A percentile compares a stretch with the other conserved stretches of the same genome.
These are phyloP conservation scores for Pyronema omphalodes DNA, from an alignment of 495 filamentous ascomycete species.

Conservation along the genomic window DNA sequence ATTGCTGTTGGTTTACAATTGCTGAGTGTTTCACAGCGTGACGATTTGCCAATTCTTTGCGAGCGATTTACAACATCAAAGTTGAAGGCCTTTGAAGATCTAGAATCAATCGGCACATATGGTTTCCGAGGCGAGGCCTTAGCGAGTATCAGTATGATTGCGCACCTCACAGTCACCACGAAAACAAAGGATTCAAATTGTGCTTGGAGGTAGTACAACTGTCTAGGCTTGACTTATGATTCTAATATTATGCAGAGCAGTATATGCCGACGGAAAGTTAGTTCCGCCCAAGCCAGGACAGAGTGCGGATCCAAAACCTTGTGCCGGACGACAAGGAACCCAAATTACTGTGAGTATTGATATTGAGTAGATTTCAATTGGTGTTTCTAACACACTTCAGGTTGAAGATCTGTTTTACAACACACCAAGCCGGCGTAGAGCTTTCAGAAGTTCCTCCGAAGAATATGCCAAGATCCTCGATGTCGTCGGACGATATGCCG, in stretches of 20 bases:
- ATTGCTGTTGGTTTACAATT: not conserved
- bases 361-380: not conserved
- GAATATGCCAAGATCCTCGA: constrained; percentile 98
- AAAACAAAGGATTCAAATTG: constrained; percentile 77
- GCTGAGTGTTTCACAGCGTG: constrained; percentile 35
- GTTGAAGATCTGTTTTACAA: constrained; percentile 98
- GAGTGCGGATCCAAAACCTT: constrained; percentile 68
- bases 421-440: constrained; percentile 67
- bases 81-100: constrained; percentile 83
- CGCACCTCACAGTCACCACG: constrained; percentile 86
- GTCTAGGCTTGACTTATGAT: constrained; percentile 1
- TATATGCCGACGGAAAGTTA: constrained; percentile 71
- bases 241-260: constrained; percentile 31
- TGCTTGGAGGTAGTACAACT: constrained; percentile 43
- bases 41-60: constrained; percentile 84
- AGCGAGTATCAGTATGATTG: constrained; percentile 97
- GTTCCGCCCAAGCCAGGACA: constrained; percentile 83
- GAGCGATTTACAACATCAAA: constrained; percentile 97
- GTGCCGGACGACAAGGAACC: constrained; percentile 80
- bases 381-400: constrained; percentile 23
- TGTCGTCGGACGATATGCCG: constrained; percentile 78
- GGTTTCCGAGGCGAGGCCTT: constrained; percentile 94
- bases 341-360: constrained; percentile 61
- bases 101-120: constrained; percentile 81
- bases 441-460: constrained; percentile 81